Evolutionary conservation across 805 yeast genomes (phyloP).

Genomic region (Saturnispora mendoncae): DNA sequence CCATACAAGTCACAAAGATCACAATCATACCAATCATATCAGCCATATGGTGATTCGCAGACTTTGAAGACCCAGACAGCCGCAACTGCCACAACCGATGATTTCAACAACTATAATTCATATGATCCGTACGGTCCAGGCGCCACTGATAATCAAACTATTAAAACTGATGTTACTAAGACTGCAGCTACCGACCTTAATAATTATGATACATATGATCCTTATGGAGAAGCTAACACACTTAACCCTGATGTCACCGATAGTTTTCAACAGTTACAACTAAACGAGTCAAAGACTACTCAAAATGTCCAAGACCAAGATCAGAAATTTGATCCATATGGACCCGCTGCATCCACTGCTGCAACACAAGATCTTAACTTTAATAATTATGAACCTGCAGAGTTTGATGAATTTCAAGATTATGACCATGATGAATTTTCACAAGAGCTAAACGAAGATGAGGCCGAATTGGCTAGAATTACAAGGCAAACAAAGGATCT

Average conservation of each 20-base stretch:
- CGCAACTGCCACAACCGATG: conserved; percentile 6
- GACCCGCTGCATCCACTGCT: conserved; percentile 15
- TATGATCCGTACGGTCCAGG: conserved; percentile 6
- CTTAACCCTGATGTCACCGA: conserved; percentile 2
- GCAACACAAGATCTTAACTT: conserved; percentile 16
- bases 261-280: conserved; percentile 10
- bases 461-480: conserved; percentile 76
- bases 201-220: conserved; percentile 12
- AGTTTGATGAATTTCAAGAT: conserved; percentile 7
- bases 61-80: conserved; percentile 1
- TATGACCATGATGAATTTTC: conserved; percentile 25
- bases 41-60: conserved; percentile 3
- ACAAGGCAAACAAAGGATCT: conserved; percentile 62
- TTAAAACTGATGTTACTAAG: not conserved
- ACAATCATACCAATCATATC: conserved; percentile 2
- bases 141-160: conserved; percentile 1
- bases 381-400: conserved; percentile 22
- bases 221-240: conserved; percentile 16
- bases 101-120: conserved; percentile 10
- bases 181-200: conserved; percentile 1
- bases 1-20: not conserved
- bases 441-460: conserved; percentile 71
- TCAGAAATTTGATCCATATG: conserved; percentile 19
- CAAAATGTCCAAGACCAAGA: conserved; percentile 10
- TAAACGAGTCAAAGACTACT: conserved; percentile 8